phyloP scores from a whole-genome alignment of 2,329 filamentous ascomycete genomes.

The Pseudocercospora eumusae region DNA sequence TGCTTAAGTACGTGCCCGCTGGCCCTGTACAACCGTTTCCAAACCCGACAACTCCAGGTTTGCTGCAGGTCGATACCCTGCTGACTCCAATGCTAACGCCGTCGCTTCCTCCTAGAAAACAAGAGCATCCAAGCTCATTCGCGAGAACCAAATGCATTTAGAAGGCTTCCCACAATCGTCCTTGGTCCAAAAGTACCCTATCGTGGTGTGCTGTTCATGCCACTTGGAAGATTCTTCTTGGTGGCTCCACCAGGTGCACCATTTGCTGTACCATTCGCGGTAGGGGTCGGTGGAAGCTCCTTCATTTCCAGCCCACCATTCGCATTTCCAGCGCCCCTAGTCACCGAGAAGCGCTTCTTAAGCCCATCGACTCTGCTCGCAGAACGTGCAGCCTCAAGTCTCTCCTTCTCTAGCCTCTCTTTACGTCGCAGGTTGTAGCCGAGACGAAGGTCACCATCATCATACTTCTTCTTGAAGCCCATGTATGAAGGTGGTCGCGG shows the following conservation, averaged over 20 bases:
- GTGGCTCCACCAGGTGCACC: conserved; percentile 8
- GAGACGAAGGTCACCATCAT: conserved; percentile 82
- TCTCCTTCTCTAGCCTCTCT: conserved; percentile 19
- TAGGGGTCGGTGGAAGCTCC: conserved; percentile 34
- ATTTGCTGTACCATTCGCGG: conserved; percentile 13
- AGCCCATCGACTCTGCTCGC: conserved; percentile 53
- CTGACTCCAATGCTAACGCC: background rate
- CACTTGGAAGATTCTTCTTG: conserved; percentile 14
- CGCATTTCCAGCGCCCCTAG: conserved; percentile 11
- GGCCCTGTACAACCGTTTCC: background rate
- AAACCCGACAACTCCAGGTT: background rate
- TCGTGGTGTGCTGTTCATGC: conserved; percentile 18
- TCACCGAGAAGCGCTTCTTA: conserved; percentile 48
- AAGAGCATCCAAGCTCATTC: background rate
- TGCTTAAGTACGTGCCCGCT: background rate
- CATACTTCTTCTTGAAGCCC: conserved; percentile 75
- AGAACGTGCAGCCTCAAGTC: conserved; percentile 29
- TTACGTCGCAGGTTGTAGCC: conserved; percentile 47
- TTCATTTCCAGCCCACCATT: conserved; percentile 69
- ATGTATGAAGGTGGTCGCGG: conserved; percentile 87
- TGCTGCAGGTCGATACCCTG: background rate
- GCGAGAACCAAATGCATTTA: background rate
- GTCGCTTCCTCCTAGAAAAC: background rate
- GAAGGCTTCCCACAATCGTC: background rate
- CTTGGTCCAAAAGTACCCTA: background rate